Percentiles rank a stretch among this genome's conserved stretches.
Conservation (phyloP, 495 filamentous ascomycete species). For the Sabuloglossum arenarium region DNA sequence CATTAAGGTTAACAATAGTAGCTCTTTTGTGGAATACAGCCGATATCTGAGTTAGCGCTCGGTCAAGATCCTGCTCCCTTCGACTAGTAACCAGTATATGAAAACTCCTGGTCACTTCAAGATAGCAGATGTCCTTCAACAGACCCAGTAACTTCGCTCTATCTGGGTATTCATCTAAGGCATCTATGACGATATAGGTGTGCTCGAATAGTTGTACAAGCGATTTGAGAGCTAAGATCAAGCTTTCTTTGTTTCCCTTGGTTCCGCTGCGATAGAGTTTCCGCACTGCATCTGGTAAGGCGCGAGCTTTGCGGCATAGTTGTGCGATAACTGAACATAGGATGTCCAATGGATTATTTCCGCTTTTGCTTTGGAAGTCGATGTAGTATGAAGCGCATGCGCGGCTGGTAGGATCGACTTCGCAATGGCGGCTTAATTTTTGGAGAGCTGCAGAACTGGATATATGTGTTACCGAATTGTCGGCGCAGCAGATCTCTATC, state of each 20-base stretch:
- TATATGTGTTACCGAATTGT: not conserved
- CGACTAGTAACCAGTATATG: slow-evolving; percentile 10
- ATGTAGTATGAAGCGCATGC: not conserved
- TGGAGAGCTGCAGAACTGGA: not conserved
- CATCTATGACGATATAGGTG: slow-evolving; percentile 9
- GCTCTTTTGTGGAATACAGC: not conserved
- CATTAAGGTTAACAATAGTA: not conserved
- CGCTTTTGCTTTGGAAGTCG: not conserved
- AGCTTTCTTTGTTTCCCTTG: not conserved
- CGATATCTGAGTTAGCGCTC: not conserved
- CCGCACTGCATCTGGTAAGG: not conserved
- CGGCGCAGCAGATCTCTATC: not conserved
- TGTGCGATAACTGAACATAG: not conserved
- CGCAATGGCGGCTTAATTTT: not conserved
- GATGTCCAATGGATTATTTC: not conserved
- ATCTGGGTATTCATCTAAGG: slow-evolving; percentile 11
- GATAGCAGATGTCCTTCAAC: slow-evolving; percentile 3
- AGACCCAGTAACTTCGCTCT: slow-evolving; percentile 3
- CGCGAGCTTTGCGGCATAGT: not conserved
- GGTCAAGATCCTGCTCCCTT: slow-evolving; percentile 3
- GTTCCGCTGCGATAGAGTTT: not conserved
- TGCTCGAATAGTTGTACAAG: not conserved
- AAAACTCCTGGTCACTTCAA: slow-evolving; percentile 1
- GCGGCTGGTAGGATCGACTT: not conserved
- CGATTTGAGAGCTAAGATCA: not conserved